A percentile compares a stretch with the other conserved stretches of the same genome.
phyloP scores from a whole-genome alignment of 495 filamentous ascomycete species.

The Lasiosphaeria miniovina region DNA sequence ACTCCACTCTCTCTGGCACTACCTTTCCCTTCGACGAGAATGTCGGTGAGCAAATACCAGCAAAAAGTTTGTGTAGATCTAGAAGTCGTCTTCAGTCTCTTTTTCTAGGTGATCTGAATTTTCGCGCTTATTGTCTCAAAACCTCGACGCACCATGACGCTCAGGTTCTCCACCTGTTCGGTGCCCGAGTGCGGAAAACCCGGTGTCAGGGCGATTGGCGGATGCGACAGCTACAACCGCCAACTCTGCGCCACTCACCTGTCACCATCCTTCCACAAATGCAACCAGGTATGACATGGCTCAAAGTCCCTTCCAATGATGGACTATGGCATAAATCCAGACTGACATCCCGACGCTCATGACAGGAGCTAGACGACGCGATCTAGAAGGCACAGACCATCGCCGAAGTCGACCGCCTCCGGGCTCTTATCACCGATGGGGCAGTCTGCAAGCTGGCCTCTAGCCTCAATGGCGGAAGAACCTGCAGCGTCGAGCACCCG shows the following conservation, averaged over 20 bases:
- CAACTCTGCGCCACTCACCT: not conserved
- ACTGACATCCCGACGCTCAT: not conserved
- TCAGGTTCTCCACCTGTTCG: constrained; percentile 4
- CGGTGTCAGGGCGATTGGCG: not conserved
- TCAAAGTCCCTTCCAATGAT: not conserved
- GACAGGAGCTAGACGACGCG: constrained; percentile 1
- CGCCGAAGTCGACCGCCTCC: constrained; percentile 1
- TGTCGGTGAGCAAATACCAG: no score
- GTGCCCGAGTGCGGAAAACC: constrained; percentile 2
- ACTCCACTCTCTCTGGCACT: no score
- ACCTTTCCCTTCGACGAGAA: no score
- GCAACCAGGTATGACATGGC: not conserved
- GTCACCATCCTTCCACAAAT: not conserved
- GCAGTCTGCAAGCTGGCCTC: constrained; percentile 7
- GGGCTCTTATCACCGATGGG: constrained; percentile 2
- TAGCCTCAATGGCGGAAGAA: not conserved
- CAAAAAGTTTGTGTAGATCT: no score
- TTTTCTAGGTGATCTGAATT: no score
- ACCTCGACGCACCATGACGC: no score
- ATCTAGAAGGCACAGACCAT: not conserved
- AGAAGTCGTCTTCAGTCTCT: no score
- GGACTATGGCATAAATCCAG: not conserved
- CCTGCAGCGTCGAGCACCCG: constrained; percentile 1
- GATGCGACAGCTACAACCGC: constrained; percentile 2
- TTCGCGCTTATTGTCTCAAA: no score